A percentile compares a stretch with the other conserved stretches of the same genome.
phyloP scores from a whole-genome alignment of 768 basidiomycete species.

The Tylopilus rubrobrunneus region DNA sequence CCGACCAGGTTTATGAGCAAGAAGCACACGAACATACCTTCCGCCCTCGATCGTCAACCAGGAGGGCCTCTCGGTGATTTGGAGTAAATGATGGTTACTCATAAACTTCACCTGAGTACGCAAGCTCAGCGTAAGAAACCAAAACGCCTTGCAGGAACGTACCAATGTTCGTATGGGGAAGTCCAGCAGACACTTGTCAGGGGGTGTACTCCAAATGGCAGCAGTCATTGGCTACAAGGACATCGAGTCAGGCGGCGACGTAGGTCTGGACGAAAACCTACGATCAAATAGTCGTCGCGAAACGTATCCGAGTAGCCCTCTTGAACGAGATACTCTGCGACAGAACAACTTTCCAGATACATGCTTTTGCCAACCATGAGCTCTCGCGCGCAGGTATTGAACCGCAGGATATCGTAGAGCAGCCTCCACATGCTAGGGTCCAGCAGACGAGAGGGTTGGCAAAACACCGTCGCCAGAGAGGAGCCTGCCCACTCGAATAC shows the following conservation, averaged over 20 bases:
- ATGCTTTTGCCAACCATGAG: slow-evolving; percentile 33
- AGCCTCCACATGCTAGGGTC: slow-evolving; percentile 69
- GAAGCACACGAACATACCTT: slow-evolving; percentile 44
- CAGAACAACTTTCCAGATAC: slow-evolving; percentile 33
- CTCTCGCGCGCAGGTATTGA: slow-evolving; percentile 64
- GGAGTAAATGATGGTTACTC: slow-evolving; percentile 72
- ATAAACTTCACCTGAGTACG: slow-evolving; percentile 56
- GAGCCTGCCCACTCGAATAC: slow-evolving; percentile 69
- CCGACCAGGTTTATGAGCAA: neutral
- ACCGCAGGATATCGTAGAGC: slow-evolving; percentile 66
- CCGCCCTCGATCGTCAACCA: slow-evolving; percentile 75
- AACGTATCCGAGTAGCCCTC: slow-evolving; percentile 68
- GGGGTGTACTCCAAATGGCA: slow-evolving; percentile 76
- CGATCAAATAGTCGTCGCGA: slow-evolving; percentile 71
- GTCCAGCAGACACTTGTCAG: slow-evolving; percentile 62
- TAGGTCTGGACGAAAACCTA: slow-evolving; percentile 29
- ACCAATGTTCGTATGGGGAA: slow-evolving; percentile 70
- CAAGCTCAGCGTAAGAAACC: neutral
- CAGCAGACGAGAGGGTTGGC: slow-evolving; percentile 57
- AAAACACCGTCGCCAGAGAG: slow-evolving; percentile 57
- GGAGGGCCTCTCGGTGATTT: slow-evolving; percentile 62
- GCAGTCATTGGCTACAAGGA: slow-evolving; percentile 67
- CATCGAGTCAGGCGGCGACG: neutral
- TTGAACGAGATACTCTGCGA: slow-evolving; percentile 54
- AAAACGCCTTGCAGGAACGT: slow-evolving; percentile 3